Base-by-base conservation (phyloP, 192 early-diverging fungal genomes). In the Coemansia sp. region DNA sequence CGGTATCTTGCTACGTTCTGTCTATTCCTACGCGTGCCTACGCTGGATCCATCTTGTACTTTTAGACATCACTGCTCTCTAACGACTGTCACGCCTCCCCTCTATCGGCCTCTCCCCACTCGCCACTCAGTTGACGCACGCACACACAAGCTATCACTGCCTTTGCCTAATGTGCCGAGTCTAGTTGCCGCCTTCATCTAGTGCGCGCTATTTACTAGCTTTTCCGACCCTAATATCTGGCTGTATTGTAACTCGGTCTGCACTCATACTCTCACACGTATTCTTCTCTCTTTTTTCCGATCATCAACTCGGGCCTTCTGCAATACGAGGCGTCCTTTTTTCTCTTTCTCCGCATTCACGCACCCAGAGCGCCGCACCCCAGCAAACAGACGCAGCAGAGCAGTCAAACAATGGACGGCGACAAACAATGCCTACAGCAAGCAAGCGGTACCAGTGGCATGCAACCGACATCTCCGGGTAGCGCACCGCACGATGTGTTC, bases 361-460 rank as follows among this genome's bases (percentile, higher is more conserved):
- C 48, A 52, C 12, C 48, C 48, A 52, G 48, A 52, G 25, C 48
- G 48, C 48, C 48, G 48, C 48, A n/a, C n/a, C n/a, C 48, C 5
- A 52, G 21, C 21, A 26, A 31, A 13, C 48, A 52, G 23, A 23
- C 23, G 48, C 48, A 14, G 48, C 9, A 52, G 8, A 52, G 25
- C 13, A 28, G 13, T 12, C 23, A n/a, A n/a, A 52, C 57, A 66
- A 81, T 81, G 79, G 55, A 61, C 11, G 57, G 61, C 50, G 70
- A 66, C 33, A 81, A 81, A 62, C 73, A 68, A 64, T 41, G 43
- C n/a, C 26, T 76, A 65, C 69, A 58, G 33, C 73, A 71, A 45
- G 28, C 65, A 38, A 38, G 47, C 36, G 50, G 66, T 36, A 56
- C 73, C 35, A 59, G 56, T 48, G 57, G 48, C 47, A 50, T 68